phyloP scores from a whole-genome alignment of 441 rosid genomes.

The Oxalis stricta region DNA sequence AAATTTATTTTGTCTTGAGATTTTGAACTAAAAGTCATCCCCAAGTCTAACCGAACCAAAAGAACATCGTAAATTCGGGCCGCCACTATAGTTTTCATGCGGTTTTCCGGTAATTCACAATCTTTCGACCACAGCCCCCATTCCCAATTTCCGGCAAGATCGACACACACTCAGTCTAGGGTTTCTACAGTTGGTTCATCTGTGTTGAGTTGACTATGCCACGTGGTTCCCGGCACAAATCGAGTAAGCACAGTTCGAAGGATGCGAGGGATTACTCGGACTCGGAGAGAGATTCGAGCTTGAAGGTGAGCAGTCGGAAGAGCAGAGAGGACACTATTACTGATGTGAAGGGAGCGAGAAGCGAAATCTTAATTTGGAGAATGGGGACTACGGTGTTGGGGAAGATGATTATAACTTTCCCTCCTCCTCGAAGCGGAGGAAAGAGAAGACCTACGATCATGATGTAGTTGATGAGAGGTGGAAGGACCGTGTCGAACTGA shows the following conservation, averaged over 20 bases:
- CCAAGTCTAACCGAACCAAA: too few relatives aligned
- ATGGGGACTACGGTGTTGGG: conserved; percentile 38
- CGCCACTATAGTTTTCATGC: too few relatives aligned
- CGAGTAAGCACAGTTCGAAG: conserved; percentile 71
- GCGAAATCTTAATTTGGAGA: conserved; percentile 47
- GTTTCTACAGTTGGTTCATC: conserved; percentile 3
- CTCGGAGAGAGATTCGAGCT: conserved; percentile 61
- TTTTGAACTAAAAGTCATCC: too few relatives aligned
- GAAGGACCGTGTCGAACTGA: conserved; percentile 69
- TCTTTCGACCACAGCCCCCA: conserved; percentile 12
- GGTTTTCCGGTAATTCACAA: conserved; percentile 15
- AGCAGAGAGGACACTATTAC: conserved; percentile 43
- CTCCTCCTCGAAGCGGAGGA: conserved; percentile 47
- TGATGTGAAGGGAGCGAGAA: conserved; percentile 52
- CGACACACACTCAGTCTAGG: conserved; percentile 7
- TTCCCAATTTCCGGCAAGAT: conserved; percentile 1
- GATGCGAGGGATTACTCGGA: conserved; percentile 80
- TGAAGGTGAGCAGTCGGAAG: conserved; percentile 60
- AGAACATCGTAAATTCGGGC: too few relatives aligned
- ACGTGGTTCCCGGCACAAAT: conserved; percentile 84
- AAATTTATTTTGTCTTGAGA: too few relatives aligned
- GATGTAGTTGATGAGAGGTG: conserved; percentile 58
- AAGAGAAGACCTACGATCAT: conserved; percentile 39
- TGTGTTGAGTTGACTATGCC: conserved; percentile 32
- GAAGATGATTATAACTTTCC: conserved; percentile 40